These are phyloP conservation scores for Wickerhamomyces subpelliculosus DNA, from an alignment of 805 yeast species.

Conservation along the genomic window DNA sequence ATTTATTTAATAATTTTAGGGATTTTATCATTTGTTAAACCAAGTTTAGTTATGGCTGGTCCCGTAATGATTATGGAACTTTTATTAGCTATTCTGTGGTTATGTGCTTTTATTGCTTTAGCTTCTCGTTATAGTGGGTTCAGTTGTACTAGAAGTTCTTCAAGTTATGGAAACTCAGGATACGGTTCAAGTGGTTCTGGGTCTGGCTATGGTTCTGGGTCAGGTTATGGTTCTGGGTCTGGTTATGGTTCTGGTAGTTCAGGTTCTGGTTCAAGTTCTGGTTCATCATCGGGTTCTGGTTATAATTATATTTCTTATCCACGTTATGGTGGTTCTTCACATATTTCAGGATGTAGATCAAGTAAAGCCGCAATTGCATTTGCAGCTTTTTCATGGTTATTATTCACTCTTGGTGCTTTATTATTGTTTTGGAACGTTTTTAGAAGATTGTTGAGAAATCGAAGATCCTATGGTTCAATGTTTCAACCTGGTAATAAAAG, in stretches of 20 bases:
- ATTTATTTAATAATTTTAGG: slow-evolving; percentile 21
- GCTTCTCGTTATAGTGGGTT: slow-evolving; percentile 24
- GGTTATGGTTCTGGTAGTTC: slow-evolving; percentile 15
- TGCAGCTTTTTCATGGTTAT: slow-evolving; percentile 22
- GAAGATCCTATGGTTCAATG: too few species aligned
- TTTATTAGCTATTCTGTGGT: slow-evolving; percentile 24
- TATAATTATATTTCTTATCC: slow-evolving; percentile 5
- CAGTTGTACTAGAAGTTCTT: slow-evolving; percentile 18
- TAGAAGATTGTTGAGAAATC: slow-evolving; percentile 8
- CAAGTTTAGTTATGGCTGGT: slow-evolving; percentile 21
- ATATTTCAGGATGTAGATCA: slow-evolving; percentile 20
- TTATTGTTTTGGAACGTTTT: slow-evolving; percentile 24
- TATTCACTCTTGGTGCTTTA: slow-evolving; percentile 20
- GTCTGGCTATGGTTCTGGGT: slow-evolving; percentile 4
- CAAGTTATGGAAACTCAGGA: too few species aligned
- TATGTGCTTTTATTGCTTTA: slow-evolving; percentile 27
- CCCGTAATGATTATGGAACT: slow-evolving; percentile 21
- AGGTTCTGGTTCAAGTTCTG: slow-evolving; percentile 13
- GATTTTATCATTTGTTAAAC: slow-evolving; percentile 12
- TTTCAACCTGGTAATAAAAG: slow-evolving; percentile 3
- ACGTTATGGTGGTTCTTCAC: neutral
- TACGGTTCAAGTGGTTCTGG: too few species aligned
- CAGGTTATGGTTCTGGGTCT: slow-evolving; percentile 11
- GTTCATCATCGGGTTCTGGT: slow-evolving; percentile 9
- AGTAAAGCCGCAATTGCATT: slow-evolving; percentile 27